Base-by-base conservation (phyloP, 176 grass and related monocot genomes). In the Carex pumila region DNA sequence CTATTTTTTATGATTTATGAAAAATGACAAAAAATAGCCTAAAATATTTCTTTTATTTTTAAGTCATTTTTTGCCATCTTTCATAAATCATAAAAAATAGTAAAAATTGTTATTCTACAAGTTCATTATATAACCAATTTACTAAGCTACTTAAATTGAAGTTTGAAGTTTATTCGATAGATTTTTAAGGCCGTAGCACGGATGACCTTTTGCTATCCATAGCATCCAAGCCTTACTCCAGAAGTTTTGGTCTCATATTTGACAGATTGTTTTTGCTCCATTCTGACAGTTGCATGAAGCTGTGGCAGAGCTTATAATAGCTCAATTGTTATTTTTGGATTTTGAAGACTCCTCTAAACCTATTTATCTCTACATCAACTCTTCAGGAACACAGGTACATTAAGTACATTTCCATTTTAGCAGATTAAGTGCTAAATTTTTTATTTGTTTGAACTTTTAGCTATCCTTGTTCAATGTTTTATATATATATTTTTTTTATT, bases 291-390 rank as follows among this genome's bases (percentile, higher is more conserved):
- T 89, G 34, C 73, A 86, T 84, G 89, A 92, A 81, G 85, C 91
- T 61, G 89, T 95, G 22, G 90, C 95, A 41, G 91, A 98, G 93
- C 96, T 95, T 91, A 89, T 95, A 86, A 85, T 88, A 73, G 88
- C 89, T 78, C 96, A 98, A 81, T 83, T 98, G 74, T 84, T 93
- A 60, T 98, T 88, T 91, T 83, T 98, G 84, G 91, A 98, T 69
- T 93, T 85, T 79, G 91, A 90, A 17, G 86, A 93, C 43, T 85
- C 89, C 70, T 90, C 96, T 12, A 98, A 93, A 85, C 96, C 95
- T 63, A 93, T 98, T 75, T 95, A 93, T 79, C 65, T 98, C 19
- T 93, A 93, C 64, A 93, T 95, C 83, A 95, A 94, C 70, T 95
- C 89, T 39, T 74, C 89, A 54, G 91, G 91, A 61, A 92, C 88